Percentiles rank a stretch among this genome's conserved stretches.
Conservation (phyloP, 169 alveolate genomes). For the Plasmodium falciparum region DNA sequence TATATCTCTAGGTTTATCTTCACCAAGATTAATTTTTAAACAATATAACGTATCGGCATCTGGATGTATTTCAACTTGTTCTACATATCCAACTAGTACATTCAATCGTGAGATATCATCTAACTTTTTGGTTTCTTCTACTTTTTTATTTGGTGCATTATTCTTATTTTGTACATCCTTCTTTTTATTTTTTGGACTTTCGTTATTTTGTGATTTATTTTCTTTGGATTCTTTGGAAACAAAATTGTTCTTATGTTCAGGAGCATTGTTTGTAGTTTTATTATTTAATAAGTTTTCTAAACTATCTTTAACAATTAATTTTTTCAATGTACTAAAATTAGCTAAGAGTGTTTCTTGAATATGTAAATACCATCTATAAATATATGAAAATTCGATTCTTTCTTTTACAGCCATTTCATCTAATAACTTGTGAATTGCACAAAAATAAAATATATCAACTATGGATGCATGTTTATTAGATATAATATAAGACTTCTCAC, state of each 20-base stretch:
- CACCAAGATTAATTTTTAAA: conserved; percentile 84
- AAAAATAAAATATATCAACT: conserved; percentile 71
- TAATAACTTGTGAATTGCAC: conserved; percentile 30
- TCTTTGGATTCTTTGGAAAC: neutral
- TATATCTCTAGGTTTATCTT: conserved; percentile 82
- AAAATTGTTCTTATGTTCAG: conserved; percentile 13
- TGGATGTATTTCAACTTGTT: conserved; percentile 83
- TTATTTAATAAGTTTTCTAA: conserved; percentile 26
- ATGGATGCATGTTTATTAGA: conserved; percentile 50
- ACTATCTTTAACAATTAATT: conserved; percentile 18
- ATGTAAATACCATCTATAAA: conserved; percentile 66
- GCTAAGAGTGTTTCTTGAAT: conserved; percentile 60
- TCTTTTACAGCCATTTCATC: conserved; percentile 60
- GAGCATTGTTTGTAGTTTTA: conserved; percentile 8
- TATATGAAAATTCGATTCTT: conserved; percentile 39
- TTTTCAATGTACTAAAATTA: conserved; percentile 33
- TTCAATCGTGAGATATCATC: conserved; percentile 83
- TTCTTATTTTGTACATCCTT: conserved; percentile 56
- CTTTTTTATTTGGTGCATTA: conserved; percentile 31
- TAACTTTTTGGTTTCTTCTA: conserved; percentile 78
- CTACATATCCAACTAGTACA: conserved; percentile 81
- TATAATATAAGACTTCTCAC: conserved; percentile 48
- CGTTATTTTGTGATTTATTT: conserved; percentile 12
- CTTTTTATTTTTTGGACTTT: conserved; percentile 34
- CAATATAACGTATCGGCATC: conserved; percentile 87